Evolutionary conservation across 1,284 basidiomycete species (phyloP), one percentile per base, ranked within the genome.

Genomic region (Cystobasidiaceae sp.): DNA sequence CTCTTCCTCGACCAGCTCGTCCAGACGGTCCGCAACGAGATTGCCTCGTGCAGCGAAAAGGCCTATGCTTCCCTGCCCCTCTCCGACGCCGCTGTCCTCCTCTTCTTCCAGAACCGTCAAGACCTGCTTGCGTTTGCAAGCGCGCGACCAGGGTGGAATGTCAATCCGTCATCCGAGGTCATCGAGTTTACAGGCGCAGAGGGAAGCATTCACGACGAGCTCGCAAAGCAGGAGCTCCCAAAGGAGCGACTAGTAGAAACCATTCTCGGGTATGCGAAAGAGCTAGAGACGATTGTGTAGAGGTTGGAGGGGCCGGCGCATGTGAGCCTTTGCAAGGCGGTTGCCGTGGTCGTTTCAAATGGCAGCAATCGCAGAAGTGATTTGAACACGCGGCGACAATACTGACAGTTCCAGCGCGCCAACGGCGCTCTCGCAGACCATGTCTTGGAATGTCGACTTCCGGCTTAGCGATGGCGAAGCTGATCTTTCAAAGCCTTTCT

Each of bases 21-120:
- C 86, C 87, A 86, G n/a, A 94, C 92, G 3, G 93, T 94, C 71
- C 81, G 90, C 71, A 90, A 90, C 75, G 92, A 94, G 78, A 94
- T 94, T 72, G 91, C 92, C 13, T 90, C 87, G 72, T 94, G 91
- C 72, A 90, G 93, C 74, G 91, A 94, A 76, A 82, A 86, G 54
- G 92, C 91, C 5, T 94, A 94, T 71, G 86, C 90, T 71, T 88
- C 85, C 69, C 78, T 94, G 56, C 92, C 92, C 1, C 75, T 94
- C 60, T 87, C 88, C 74, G 92, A 94, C 72, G 92, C 90, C 0
- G 85, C 87, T 1, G 92, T 89, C 1, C 79, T 94, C 52, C 79
- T 94, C 64, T 94, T 94, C 82, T 93, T 94, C 79, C 84, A 85
- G 34, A 85, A 81, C 58, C 84, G 86, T 69, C 84, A 84, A 4